phyloP scores from a whole-genome alignment of 2,329 filamentous ascomycete species.

The Penicillium expansum region DNA sequence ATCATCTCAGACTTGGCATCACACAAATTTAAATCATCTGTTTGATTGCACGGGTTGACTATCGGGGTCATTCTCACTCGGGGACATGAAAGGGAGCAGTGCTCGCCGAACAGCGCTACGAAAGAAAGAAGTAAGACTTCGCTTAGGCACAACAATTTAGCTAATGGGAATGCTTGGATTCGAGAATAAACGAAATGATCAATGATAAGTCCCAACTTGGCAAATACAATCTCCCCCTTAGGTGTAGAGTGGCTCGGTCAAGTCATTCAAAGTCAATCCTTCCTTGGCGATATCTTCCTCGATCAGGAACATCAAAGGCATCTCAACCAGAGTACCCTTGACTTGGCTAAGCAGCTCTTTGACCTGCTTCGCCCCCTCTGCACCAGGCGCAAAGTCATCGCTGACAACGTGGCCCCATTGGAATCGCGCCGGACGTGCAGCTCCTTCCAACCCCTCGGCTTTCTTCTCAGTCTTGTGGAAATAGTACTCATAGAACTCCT shows the following conservation, averaged over 20 bases:
- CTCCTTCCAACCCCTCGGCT: conserved; percentile 45
- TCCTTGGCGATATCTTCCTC: conserved; percentile 84
- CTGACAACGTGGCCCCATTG: conserved; percentile 84
- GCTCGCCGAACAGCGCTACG: background rate
- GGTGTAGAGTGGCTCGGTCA: conserved; percentile 73
- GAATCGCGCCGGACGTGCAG: conserved; percentile 54
- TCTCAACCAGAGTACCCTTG: conserved; percentile 75
- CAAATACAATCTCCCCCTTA: conserved; percentile 25
- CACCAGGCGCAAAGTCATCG: conserved; percentile 63
- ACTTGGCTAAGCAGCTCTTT: conserved; percentile 67
- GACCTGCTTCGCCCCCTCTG: conserved; percentile 67
- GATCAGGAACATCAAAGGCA: conserved; percentile 84
- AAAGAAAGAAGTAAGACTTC: background rate
- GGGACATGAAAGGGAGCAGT: background rate
- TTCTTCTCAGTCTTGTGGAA: conserved; percentile 48
- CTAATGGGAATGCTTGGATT: background rate
- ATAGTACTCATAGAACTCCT: conserved; percentile 61
- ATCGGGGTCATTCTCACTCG: background rate
- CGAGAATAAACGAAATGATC: background rate
- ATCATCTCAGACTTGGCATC: background rate
- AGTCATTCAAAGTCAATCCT: conserved; percentile 67
- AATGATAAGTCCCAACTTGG: background rate
- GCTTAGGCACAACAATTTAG: background rate
- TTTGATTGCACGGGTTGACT: background rate
- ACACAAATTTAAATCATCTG: background rate